A percentile compares a stretch with the other conserved stretches of the same genome.
Conservation (phyloP, 1,139 yeast species). For the Blastobotrys buckinghamii region DNA sequence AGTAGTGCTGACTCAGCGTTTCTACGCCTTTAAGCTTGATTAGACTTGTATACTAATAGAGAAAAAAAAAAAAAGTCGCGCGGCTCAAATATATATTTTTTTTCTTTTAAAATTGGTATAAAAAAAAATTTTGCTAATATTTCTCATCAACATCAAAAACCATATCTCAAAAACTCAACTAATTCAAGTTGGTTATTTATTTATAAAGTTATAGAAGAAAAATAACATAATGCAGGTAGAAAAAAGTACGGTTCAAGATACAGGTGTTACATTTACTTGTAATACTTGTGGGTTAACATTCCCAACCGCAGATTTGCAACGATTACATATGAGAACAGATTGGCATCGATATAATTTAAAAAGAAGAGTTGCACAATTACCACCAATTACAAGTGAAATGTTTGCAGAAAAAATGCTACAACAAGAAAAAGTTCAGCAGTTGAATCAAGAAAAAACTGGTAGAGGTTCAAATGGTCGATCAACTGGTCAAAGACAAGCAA, state of each 20-base stretch:
- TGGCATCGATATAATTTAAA: constrained; percentile 94
- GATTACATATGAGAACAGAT: constrained; percentile 91
- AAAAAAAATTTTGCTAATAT: not conserved
- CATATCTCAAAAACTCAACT: not conserved
- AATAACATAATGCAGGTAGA: constrained; percentile 8
- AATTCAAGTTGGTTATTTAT: not conserved
- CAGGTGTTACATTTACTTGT: constrained; percentile 49
- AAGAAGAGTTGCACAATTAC: constrained; percentile 80
- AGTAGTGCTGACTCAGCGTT: not conserved
- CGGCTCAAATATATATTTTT: not conserved
- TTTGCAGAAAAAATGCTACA: constrained; percentile 70
- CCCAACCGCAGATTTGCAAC: constrained; percentile 70
- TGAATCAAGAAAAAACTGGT: constrained; percentile 43
- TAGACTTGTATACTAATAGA: too few species aligned
- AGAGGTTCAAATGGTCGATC: constrained; percentile 28
- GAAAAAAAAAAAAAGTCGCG: too few species aligned
- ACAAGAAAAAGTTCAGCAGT: constrained; percentile 33
- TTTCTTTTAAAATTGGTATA: not conserved
- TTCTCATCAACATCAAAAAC: not conserved
- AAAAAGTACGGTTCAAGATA: constrained; percentile 4
- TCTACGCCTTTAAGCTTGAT: not conserved
- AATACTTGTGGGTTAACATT: constrained; percentile 82
- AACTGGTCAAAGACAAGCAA: constrained; percentile 31
- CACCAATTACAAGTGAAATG: constrained; percentile 71
- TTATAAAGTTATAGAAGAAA: not conserved